These are phyloP conservation scores for Salicornia ramosissima DNA, from an alignment of 148 eudicot genomes.

Conservation along the genomic window DNA sequence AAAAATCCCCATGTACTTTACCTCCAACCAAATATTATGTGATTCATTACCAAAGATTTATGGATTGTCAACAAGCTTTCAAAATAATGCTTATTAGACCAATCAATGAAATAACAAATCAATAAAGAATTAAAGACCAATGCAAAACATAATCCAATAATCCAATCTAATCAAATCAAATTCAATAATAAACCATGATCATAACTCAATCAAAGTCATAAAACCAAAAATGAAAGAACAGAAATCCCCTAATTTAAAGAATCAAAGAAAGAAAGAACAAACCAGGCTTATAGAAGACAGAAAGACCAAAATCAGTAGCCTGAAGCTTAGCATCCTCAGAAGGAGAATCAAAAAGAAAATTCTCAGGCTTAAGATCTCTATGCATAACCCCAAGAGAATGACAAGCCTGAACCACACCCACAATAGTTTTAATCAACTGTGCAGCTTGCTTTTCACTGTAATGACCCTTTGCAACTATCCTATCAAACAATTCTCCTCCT, in stretches of 20 bases:
- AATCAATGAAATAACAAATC: too few species aligned
- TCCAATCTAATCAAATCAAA: neutral
- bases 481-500: slow-evolving; percentile 69
- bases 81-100: too few species aligned
- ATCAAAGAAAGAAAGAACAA: slow-evolving; percentile 17
- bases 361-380: slow-evolving; percentile 78
- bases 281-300: slow-evolving; percentile 78
- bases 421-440: slow-evolving; percentile 52
- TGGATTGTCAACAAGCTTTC: too few species aligned
- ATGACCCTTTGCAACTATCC: slow-evolving; percentile 71
- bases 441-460: slow-evolving; percentile 64
- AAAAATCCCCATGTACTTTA: too few species aligned
- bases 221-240: slow-evolving; percentile 3
- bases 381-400: slow-evolving; percentile 85
- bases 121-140: neutral
- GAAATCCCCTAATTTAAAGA: neutral
- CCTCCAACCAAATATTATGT: too few species aligned
- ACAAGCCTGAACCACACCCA: slow-evolving; percentile 70
- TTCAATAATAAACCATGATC: neutral
- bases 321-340: slow-evolving; percentile 64
- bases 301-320: slow-evolving; percentile 72
- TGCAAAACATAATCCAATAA: neutral
- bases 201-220: too few species aligned
- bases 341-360: slow-evolving; percentile 55
- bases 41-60: too few species aligned